Percentiles rank a stretch among this genome's conserved stretches.
These are phyloP conservation scores for Obelidium mucronatum DNA, from an alignment of 192 early-diverging fungal species.

Conservation along the genomic window DNA sequence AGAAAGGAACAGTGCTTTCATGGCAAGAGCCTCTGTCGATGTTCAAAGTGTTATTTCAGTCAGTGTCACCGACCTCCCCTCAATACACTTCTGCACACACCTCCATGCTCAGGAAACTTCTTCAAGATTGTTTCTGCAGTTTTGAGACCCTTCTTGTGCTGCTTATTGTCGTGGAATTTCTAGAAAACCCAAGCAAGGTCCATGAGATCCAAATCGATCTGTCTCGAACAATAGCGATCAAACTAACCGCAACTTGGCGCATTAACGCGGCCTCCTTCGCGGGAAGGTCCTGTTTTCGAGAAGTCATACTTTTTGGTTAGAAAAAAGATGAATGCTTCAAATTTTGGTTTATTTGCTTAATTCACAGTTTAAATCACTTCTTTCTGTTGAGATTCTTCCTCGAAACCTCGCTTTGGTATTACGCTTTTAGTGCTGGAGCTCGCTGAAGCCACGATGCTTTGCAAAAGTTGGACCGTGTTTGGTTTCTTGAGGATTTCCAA, in stretches of 20 bases:
- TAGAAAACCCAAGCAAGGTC: too few species aligned
- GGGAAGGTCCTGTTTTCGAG: conserved; percentile 53
- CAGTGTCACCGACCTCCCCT: background rate
- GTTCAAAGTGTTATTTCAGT: background rate
- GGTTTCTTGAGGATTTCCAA: too few species aligned
- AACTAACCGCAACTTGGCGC: conserved; percentile 72
- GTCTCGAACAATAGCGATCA: background rate
- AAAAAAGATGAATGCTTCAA: too few species aligned
- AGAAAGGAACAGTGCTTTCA: conserved; percentile 93
- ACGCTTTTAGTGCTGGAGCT: too few species aligned
- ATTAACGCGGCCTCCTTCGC: conserved; percentile 76
- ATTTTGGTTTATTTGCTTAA: too few species aligned
- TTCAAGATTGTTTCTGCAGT: conserved; percentile 89
- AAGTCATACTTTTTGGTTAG: background rate
- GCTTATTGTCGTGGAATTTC: conserved; percentile 94
- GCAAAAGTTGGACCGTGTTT: too few species aligned
- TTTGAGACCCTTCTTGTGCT: conserved; percentile 96
- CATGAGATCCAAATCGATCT: background rate
- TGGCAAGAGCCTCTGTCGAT: conserved; percentile 82
- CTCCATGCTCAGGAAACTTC: conserved; percentile 92
- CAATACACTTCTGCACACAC: conserved; percentile 41
- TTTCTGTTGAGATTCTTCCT: too few species aligned
- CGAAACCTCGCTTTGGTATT: too few species aligned
- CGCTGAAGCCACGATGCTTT: too few species aligned
- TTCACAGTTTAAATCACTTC: too few species aligned